Evolutionary conservation across 2,329 filamentous ascomycete species (phyloP).

Genomic region (Aspergillus sp.): DNA sequence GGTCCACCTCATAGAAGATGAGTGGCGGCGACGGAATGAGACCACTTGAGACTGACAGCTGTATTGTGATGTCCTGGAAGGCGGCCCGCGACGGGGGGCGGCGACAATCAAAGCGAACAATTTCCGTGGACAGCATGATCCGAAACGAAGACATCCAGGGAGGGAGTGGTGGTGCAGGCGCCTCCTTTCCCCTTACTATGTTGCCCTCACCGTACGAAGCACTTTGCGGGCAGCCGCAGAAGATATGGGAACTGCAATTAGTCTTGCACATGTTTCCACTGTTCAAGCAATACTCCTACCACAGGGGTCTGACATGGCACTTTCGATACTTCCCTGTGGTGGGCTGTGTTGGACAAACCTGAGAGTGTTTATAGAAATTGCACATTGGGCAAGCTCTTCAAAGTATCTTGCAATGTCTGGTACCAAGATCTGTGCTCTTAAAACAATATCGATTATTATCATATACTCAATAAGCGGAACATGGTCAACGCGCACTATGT

Average conservation of each 20-base stretch:
- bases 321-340: background rate
- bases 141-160: background rate
- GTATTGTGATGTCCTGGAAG: background rate
- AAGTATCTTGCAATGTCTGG: background rate
- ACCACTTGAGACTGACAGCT: background rate
- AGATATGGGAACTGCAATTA: no score
- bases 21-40: background rate
- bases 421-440: background rate
- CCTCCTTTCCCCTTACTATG: background rate
- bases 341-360: background rate
- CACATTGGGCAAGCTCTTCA: background rate
- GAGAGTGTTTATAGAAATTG: background rate
- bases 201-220: background rate
- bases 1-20: background rate
- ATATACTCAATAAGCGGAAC: background rate
- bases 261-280: no score
- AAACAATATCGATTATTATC: background rate
- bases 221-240: background rate
- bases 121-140: background rate
- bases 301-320: background rate
- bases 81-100: background rate
- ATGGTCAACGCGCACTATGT: background rate
- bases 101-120: background rate
- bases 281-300: background rate
- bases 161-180: background rate